Percentiles rank a stretch among this genome's conserved stretches.
These are phyloP conservation scores for Pichia manshurica DNA, from an alignment of 805 yeast genomes.

Conservation along the genomic window DNA sequence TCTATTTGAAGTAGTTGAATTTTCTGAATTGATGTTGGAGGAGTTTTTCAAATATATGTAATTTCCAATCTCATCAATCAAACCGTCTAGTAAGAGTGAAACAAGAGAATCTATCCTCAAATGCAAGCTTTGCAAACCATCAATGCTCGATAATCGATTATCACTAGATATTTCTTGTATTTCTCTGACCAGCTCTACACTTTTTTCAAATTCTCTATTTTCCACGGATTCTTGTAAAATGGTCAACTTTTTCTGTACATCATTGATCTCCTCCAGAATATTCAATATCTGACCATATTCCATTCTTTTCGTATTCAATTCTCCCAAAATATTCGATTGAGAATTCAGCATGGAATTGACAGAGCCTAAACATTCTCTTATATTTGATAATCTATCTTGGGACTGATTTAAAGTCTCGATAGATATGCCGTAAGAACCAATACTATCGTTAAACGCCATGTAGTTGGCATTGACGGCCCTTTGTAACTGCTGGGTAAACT, in stretches of 20 bases:
- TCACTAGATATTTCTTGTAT: conserved; percentile 42
- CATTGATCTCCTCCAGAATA: conserved; percentile 60
- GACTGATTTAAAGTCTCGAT: conserved; percentile 59
- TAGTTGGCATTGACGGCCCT: conserved; percentile 74
- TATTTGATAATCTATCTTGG: conserved; percentile 34
- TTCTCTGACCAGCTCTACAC: conserved; percentile 34
- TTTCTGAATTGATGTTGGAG: not conserved
- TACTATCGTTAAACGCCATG: conserved; percentile 77
- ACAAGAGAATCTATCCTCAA: conserved; percentile 51
- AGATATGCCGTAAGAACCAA: conserved; percentile 77
- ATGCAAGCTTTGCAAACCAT: conserved; percentile 46
- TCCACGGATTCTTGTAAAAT: conserved; percentile 60
- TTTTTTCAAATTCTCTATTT: conserved; percentile 57
- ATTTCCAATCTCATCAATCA: conserved; percentile 70
- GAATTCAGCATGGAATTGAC: conserved; percentile 30
- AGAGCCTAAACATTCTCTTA: conserved; percentile 18
- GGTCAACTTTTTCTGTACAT: conserved; percentile 52
- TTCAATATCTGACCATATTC: conserved; percentile 65
- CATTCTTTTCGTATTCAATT: conserved; percentile 56
- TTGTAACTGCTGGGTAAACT: conserved; percentile 53
- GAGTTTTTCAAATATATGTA: conserved; percentile 34
- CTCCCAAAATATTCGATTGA: conserved; percentile 53
- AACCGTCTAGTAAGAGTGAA: conserved; percentile 57
- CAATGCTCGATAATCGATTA: conserved; percentile 52
- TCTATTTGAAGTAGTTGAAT: not conserved